Conservation (phyloP, 2,329 filamentous ascomycete genomes). For the Emericellopsis atlantica region DNA sequence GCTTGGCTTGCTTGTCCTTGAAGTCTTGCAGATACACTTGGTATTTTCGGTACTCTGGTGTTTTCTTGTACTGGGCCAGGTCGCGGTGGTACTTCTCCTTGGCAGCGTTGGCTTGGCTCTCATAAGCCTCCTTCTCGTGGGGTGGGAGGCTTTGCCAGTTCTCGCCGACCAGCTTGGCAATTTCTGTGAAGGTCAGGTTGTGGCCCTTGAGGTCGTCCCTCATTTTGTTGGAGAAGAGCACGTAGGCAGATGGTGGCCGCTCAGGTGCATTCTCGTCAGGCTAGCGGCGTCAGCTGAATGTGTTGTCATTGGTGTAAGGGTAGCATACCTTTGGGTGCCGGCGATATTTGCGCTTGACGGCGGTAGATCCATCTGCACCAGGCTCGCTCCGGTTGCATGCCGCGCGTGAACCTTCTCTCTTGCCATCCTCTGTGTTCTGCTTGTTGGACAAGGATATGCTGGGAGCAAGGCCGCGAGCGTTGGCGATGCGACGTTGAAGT, state of each 20-base stretch:
- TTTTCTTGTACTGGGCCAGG: slow-evolving; percentile 67
- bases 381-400: slow-evolving; percentile 34
- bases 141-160: slow-evolving; percentile 64
- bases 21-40: slow-evolving; percentile 64
- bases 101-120: slow-evolving; percentile 56
- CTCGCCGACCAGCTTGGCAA: slow-evolving; percentile 71
- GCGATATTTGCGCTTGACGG: slow-evolving; percentile 61
- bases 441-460: slow-evolving; percentile 34
- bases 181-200: slow-evolving; percentile 69
- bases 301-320: background rate
- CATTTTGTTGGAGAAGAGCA: slow-evolving; percentile 76
- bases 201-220: slow-evolving; percentile 66
- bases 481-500: slow-evolving; percentile 72
- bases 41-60: slow-evolving; percentile 54
- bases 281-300: slow-evolving; percentile 20
- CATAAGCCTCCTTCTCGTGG: slow-evolving; percentile 57
- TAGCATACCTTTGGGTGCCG: slow-evolving; percentile 58
- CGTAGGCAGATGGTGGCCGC: slow-evolving; percentile 69
- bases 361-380: slow-evolving; percentile 27
- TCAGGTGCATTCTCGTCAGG: slow-evolving; percentile 71
- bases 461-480: slow-evolving; percentile 51
- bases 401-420: slow-evolving; percentile 37
- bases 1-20: slow-evolving; percentile 55
- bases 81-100: slow-evolving; percentile 71
- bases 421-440: slow-evolving; percentile 38